phyloP scores from a whole-genome alignment of 345 rosid genomes.

The Adansonia digitata region DNA sequence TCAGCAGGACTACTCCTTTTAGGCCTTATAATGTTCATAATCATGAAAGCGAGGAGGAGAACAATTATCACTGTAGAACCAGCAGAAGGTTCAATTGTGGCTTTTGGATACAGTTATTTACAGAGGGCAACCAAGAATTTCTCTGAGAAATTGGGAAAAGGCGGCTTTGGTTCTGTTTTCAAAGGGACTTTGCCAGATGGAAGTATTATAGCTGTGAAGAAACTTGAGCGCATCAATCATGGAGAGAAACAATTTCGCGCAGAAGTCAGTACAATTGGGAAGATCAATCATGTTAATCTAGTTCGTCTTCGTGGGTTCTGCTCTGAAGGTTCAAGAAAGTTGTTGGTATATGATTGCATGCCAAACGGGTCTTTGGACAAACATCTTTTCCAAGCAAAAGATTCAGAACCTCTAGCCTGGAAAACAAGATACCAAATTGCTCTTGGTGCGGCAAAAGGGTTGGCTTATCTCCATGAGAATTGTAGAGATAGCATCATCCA shows the following conservation, averaged over 20 bases:
- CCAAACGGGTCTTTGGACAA: no score
- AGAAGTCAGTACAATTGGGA: conserved; percentile 67
- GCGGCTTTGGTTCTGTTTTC: background rate
- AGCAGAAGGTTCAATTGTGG: conserved; percentile 55
- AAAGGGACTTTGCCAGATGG: background rate
- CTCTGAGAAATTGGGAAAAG: background rate
- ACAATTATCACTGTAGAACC: conserved; percentile 18
- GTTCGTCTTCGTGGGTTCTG: conserved; percentile 83
- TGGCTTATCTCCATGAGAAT: no score
- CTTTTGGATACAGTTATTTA: conserved; percentile 38
- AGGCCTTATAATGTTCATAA: conserved; percentile 33
- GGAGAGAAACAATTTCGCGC: conserved; percentile 85
- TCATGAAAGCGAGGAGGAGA: conserved; percentile 32
- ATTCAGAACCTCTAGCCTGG: no score
- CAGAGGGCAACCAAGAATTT: background rate
- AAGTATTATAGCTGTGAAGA: background rate
- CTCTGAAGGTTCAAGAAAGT: conserved; percentile 42
- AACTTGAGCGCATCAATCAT: conserved; percentile 48
- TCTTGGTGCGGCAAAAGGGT: no score
- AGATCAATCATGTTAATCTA: conserved; percentile 57
- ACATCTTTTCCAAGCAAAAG: no score
- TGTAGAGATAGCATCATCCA: no score
- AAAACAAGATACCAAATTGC: no score
- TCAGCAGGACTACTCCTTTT: conserved; percentile 24
- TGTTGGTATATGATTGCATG: no score